phyloP scores from a whole-genome alignment of 306 rosid genomes.

The Casuarina cunninghamiana region DNA sequence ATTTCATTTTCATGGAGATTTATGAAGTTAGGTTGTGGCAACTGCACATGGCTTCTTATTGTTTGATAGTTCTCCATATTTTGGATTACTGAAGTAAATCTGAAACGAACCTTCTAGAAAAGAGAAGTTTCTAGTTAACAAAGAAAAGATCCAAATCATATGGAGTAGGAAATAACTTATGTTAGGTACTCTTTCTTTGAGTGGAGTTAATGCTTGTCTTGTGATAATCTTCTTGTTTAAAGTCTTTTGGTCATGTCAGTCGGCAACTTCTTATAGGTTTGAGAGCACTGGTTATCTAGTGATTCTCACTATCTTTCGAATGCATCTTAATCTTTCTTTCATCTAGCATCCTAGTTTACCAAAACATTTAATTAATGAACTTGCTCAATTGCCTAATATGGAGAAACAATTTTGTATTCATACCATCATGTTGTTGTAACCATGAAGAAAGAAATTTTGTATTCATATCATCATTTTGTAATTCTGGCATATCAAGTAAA shows the following conservation, averaged over 20 bases:
- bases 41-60: neutral
- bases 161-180: neutral
- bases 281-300: neutral
- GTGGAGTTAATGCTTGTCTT: neutral
- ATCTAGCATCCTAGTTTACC: neutral
- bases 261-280: neutral
- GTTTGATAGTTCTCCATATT: neutral
- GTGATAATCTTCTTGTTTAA: neutral
- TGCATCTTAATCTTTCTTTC: neutral
- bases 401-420: neutral
- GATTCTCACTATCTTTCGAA: neutral
- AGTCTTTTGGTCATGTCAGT: neutral
- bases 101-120: too few relatives aligned
- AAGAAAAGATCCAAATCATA: neutral
- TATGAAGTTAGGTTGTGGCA: neutral
- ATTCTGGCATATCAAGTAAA: neutral
- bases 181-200: neutral
- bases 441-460: neutral
- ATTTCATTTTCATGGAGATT: neutral
- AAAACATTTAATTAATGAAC: neutral
- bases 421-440: neutral
- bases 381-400: neutral
- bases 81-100: neutral
- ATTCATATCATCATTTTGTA: neutral
- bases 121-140: too few relatives aligned